These are phyloP conservation scores for Triadica sebifera DNA, from an alignment of 345 rosid genomes.

Conservation along the genomic window DNA sequence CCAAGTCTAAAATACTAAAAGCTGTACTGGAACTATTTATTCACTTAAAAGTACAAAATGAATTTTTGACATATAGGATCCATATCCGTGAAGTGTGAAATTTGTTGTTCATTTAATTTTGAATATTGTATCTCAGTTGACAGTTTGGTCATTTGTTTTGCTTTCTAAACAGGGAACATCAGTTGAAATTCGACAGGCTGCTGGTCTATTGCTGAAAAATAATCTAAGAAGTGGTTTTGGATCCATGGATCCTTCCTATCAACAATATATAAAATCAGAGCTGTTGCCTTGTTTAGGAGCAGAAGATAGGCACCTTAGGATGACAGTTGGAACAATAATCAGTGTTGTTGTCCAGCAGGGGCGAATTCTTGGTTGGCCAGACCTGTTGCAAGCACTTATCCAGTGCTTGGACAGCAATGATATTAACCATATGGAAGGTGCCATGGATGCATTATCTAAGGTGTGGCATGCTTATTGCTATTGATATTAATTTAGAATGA, in stretches of 20 bases:
- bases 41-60: neutral
- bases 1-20: neutral
- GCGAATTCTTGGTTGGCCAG: slow-evolving; percentile 76
- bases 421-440: slow-evolving; percentile 90
- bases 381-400: slow-evolving; percentile 75
- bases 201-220: slow-evolving; percentile 88
- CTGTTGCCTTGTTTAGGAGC: slow-evolving; percentile 86
- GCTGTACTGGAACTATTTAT: neutral
- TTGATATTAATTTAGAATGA: neutral
- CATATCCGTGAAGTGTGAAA: neutral
- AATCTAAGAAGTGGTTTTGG: slow-evolving; percentile 68
- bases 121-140: neutral
- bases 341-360: slow-evolving; percentile 72
- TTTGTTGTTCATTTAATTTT: neutral
- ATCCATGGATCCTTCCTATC: slow-evolving; percentile 56
- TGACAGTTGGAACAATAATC: slow-evolving; percentile 82
- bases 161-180: slow-evolving; percentile 57
- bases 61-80: neutral
- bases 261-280: slow-evolving; percentile 70
- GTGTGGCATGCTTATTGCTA: slow-evolving; percentile 25
- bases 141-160: neutral
- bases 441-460: slow-evolving; percentile 94
- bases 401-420: slow-evolving; percentile 83
- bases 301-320: slow-evolving; percentile 68
- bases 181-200: slow-evolving; percentile 89